Percentiles rank a stretch among this genome's conserved stretches.
These are phyloP conservation scores for Udeniomyces megalosporus DNA, from an alignment of 768 basidiomycete genomes.

Conservation along the genomic window DNA sequence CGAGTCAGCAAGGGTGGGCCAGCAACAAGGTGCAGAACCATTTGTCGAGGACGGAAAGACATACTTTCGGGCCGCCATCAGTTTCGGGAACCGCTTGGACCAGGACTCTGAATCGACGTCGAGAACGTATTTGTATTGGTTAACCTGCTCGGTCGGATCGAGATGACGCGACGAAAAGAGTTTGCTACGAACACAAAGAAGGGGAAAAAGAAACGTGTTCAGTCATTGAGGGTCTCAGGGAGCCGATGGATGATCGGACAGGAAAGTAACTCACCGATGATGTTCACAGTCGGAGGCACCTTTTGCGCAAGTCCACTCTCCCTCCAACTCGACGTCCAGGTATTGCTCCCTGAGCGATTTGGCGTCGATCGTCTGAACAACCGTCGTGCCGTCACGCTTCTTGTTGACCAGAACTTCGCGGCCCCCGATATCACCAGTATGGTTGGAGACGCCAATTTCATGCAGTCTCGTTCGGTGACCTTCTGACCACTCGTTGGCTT, in stretches of 20 bases:
- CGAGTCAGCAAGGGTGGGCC: not conserved
- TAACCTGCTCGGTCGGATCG: constrained; percentile 27
- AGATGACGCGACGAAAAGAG: constrained; percentile 13
- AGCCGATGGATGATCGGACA: too few relatives aligned
- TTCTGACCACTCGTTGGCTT: constrained; percentile 25
- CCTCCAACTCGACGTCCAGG: constrained; percentile 29
- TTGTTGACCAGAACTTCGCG: constrained; percentile 18
- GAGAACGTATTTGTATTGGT: constrained; percentile 31
- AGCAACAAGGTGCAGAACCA: not conserved
- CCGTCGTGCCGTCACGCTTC: constrained; percentile 22
- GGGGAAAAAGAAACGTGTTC: not conserved
- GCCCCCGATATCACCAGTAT: too few relatives aligned
- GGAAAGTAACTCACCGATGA: not conserved
- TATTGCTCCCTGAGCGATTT: constrained; percentile 26
- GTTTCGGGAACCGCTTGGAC: constrained; percentile 30
- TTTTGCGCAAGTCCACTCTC: constrained; percentile 28
- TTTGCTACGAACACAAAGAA: not conserved
- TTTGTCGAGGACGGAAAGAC: constrained; percentile 1
- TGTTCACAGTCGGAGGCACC: not conserved
- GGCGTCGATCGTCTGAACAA: constrained; percentile 18
- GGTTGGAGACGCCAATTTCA: constrained; percentile 25
- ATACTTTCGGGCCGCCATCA: constrained; percentile 30
- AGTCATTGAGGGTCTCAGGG: not conserved
- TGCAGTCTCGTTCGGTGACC: constrained; percentile 29
- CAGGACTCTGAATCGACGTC: constrained; percentile 32